Conservation (phyloP, 495 filamentous ascomycete species). For the Lentithecium fluviatile region DNA sequence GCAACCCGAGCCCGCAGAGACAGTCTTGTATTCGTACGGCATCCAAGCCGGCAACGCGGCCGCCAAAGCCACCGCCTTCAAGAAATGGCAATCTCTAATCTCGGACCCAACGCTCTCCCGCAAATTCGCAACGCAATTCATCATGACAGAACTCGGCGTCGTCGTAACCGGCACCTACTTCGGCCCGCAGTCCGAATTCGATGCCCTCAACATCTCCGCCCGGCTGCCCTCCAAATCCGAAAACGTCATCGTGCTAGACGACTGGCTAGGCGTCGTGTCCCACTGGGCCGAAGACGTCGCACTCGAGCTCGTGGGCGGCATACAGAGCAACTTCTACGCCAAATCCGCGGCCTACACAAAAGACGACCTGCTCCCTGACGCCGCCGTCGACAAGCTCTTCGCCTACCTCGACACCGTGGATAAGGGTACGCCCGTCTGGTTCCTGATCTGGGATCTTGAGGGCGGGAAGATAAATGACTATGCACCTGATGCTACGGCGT, state of each 20-base stretch:
- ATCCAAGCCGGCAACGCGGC: constrained; percentile 44
- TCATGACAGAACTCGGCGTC: constrained; percentile 38
- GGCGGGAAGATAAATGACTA: constrained; percentile 49
- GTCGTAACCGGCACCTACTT: constrained; percentile 47
- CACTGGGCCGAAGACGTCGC: constrained; percentile 52
- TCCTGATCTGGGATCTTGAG: constrained; percentile 48
- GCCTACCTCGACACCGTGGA: constrained; percentile 48
- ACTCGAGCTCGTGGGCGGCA: constrained; percentile 35
- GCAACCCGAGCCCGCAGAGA: constrained; percentile 39
- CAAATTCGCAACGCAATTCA: constrained; percentile 50
- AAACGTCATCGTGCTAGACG: constrained; percentile 48
- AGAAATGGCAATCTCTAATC: constrained; percentile 45
- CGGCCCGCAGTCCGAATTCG: constrained; percentile 46
- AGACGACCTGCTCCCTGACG: constrained; percentile 45
- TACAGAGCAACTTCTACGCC: constrained; percentile 49
- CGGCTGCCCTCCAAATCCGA: constrained; percentile 42
- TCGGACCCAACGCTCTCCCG: constrained; percentile 51
- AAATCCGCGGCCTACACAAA: constrained; percentile 52
- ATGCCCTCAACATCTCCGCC: constrained; percentile 39
- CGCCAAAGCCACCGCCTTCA: constrained; percentile 42
- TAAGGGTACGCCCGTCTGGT: constrained; percentile 50
- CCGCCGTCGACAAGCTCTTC: constrained; percentile 46
- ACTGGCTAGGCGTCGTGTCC: constrained; percentile 56
- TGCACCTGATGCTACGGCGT: constrained; percentile 47
- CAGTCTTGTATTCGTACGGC: constrained; percentile 45